A percentile compares a stretch with the other conserved stretches of the same genome.
These are phyloP conservation scores for Aspergillus caelatus DNA, from an alignment of 2,329 filamentous ascomycete genomes.

Conservation along the genomic window DNA sequence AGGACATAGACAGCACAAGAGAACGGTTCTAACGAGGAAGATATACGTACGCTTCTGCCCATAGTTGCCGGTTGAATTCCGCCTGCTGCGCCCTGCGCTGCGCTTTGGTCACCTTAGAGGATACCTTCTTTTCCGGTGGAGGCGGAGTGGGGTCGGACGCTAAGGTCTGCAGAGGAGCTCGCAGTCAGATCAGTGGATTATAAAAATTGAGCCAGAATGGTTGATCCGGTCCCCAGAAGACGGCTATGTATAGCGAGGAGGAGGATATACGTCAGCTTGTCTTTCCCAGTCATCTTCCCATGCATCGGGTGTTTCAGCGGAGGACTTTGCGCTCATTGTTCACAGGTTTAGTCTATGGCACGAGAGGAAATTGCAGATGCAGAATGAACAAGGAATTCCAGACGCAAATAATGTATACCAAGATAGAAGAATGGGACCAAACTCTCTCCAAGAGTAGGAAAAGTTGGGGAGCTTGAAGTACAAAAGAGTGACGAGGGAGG, in stretches of 20 bases:
- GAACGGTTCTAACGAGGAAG: not conserved
- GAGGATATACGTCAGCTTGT: slow-evolving; percentile 66
- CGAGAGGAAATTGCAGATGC: not conserved
- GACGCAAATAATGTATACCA: not conserved
- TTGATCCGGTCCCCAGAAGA: not conserved
- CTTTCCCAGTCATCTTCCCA: slow-evolving; percentile 94
- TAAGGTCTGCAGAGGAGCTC: slow-evolving; percentile 40
- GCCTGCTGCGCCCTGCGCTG: slow-evolving; percentile 79
- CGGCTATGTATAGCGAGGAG: not conserved
- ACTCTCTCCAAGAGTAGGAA: not conserved
- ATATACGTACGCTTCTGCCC: slow-evolving; percentile 75
- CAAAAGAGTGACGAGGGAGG: slow-evolving; percentile 7
- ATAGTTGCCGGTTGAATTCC: slow-evolving; percentile 81
- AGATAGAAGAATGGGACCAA: not conserved
- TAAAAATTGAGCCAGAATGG: not conserved
- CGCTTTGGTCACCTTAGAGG: slow-evolving; percentile 67
- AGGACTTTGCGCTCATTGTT: slow-evolving; percentile 49
- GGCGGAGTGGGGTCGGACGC: slow-evolving; percentile 40
- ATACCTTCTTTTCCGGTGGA: slow-evolving; percentile 47
- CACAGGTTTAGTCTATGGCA: not conserved
- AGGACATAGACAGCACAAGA: not conserved
- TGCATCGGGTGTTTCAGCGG: slow-evolving; percentile 66
- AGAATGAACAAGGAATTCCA: not conserved
- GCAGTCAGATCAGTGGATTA: not conserved
- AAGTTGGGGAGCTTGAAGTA: not conserved